Conservation (phyloP, 2,329 filamentous ascomycete genomes). For the Ascomycota sp. region DNA sequence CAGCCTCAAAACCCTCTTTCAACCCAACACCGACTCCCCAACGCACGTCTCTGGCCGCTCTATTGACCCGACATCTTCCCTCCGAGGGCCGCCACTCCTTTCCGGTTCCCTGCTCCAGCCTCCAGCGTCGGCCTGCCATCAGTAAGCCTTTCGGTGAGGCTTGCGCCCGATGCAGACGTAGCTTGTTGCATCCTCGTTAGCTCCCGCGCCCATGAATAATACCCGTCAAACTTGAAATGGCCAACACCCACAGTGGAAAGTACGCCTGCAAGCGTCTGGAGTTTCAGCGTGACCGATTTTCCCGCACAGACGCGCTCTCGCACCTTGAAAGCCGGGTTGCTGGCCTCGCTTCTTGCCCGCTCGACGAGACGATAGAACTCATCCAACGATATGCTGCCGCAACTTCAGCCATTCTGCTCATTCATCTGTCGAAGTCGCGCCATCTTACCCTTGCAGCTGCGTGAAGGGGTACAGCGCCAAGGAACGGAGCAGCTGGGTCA, state of each 20-base stretch:
- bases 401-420: constrained; percentile 1
- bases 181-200: constrained; percentile 16
- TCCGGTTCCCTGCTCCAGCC: no score
- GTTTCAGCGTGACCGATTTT: no score
- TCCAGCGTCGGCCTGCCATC: no score
- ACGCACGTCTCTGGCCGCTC: no score
- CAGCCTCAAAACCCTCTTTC: no score
- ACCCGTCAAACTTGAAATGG: no score
- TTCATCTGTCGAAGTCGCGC: background rate
- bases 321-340: constrained; percentile 35
- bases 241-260: constrained; percentile 33
- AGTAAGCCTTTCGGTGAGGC: constrained; percentile 17
- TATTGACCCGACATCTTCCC: no score
- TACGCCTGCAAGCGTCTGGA: constrained; percentile 24
- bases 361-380: constrained; percentile 36
- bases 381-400: constrained; percentile 30
- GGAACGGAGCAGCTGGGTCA: constrained; percentile 32
- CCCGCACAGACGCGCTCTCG: no score
- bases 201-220: background rate
- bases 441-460: constrained; percentile 22
- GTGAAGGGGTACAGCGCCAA: constrained; percentile 36
- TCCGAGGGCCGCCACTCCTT: no score
- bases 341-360: constrained; percentile 32
- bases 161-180: constrained; percentile 45
- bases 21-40: no score